Base-by-base conservation (phyloP, 495 filamentous ascomycete species). In the Lindgomyces ingoldianus region DNA sequence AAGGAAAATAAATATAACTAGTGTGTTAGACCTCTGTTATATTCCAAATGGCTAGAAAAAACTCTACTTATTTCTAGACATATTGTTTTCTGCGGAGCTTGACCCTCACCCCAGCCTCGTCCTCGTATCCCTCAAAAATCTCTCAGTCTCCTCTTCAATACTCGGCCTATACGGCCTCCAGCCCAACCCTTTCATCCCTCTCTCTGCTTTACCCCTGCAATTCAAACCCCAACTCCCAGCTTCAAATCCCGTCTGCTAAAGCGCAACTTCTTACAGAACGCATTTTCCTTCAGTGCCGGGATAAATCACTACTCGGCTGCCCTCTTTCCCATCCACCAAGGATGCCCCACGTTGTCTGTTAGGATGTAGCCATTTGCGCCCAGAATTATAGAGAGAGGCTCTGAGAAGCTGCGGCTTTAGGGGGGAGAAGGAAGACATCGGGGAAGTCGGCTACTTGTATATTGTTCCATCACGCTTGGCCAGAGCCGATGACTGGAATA, bases 401-500 rank as follows among this genome's bases (percentile, higher is more conserved):
- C 4, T 82, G 83, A 12, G 82, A 81, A 3, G 65, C 73, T 1
- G 81, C 76, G 3, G 87, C 88, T 59, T 91, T 88, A 11, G 85
- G 84, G 29, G 91, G 77, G 9, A 79, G 74, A 2, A 88, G 72
- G 71, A 85, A 91, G 27, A 90, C 73, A 29, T 80, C 79, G 58
- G 83, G 82, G 18, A 94, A 75, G 73, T 94, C 90, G 22, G 84
- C 78, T n/a, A 93, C 76, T 72, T 92, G 85, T 36, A 93, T 81
- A 70, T 88, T 82, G 63, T 87, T 84, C 89, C 90, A 93, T 63
- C 83, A 73, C 25, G 84, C 82, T 68, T 85, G 78, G 0, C 89
- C 90, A 11, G 80, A 77, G 0, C 82, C 83, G 8, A 91, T 77
- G 47, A 86, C 72, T 52, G 90, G 79, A 19, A 61, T 22, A 25